Conservation (phyloP, 495 filamentous ascomycete genomes). For the Chaetomium cochliodes region DNA sequence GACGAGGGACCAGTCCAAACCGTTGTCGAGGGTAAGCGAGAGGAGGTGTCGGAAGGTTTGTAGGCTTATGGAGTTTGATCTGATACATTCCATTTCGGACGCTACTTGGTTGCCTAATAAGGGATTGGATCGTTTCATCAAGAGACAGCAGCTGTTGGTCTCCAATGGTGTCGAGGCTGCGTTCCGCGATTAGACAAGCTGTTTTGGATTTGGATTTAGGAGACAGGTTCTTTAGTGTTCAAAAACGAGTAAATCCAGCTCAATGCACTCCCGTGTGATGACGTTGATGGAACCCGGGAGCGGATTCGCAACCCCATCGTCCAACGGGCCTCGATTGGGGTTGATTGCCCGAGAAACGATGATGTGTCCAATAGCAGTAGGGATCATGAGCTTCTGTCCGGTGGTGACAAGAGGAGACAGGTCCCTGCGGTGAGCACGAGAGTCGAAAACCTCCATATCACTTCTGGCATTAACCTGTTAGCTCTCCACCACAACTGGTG, state of each 20-base stretch:
- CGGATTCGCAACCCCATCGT: slow-evolving; percentile 3
- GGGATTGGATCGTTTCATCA: neutral
- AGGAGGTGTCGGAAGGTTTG: slow-evolving; percentile 4
- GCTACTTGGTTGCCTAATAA: neutral
- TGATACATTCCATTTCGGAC: neutral
- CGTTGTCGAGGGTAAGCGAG: slow-evolving; percentile 25
- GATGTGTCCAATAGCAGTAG: neutral
- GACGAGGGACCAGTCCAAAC: slow-evolving; percentile 24
- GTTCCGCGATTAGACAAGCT: slow-evolving; percentile 1
- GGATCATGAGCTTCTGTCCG: slow-evolving; percentile 15
- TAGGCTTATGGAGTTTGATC: neutral
- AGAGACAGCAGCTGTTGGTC: neutral
- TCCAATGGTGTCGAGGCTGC: slow-evolving; percentile 11
- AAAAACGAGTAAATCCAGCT: slow-evolving; percentile 28
- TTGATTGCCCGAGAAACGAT: slow-evolving; percentile 24
- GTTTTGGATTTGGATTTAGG: slow-evolving; percentile 11
- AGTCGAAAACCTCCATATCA: slow-evolving; percentile 25
- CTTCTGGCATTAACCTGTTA: slow-evolving; percentile 23
- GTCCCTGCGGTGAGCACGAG: slow-evolving; percentile 26
- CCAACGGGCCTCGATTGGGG: slow-evolving; percentile 4
- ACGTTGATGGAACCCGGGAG: slow-evolving; percentile 15
- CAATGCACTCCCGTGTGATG: slow-evolving; percentile 24
- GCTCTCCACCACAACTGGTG: slow-evolving; percentile 22
- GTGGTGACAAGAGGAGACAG: slow-evolving; percentile 18
- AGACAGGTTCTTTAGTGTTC: neutral